phyloP scores from a whole-genome alignment of 352 stramenopile genomes.

The Globisporangium megalacanthum region DNA sequence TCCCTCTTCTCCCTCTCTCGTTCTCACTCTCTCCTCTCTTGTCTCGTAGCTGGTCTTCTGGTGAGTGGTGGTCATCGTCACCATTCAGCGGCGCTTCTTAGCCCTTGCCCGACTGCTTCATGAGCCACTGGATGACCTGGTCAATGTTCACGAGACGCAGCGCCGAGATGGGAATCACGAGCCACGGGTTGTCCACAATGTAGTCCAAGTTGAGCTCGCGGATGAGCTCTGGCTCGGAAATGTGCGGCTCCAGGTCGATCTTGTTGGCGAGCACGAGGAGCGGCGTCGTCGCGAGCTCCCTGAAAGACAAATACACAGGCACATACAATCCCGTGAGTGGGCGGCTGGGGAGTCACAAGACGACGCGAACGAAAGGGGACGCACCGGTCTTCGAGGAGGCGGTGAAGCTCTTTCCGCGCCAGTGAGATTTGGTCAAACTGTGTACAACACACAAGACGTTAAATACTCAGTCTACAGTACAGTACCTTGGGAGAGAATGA shows the following conservation, averaged over 20 bases:
- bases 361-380: slow-evolving; percentile 19
- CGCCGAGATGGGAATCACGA: slow-evolving; percentile 97
- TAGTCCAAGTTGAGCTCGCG: slow-evolving; percentile 97
- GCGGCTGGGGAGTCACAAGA: background rate
- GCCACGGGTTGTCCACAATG: slow-evolving; percentile 98
- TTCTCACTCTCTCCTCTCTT: slow-evolving; percentile 5
- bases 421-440: slow-evolving; percentile 92
- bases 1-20: slow-evolving; percentile 3
- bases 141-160: slow-evolving; percentile 96
- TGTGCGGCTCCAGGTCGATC: slow-evolving; percentile 96
- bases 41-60: background rate
- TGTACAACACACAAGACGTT: background rate
- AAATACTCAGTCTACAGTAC: slow-evolving; percentile 1
- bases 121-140: slow-evolving; percentile 97
- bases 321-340: background rate
- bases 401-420: slow-evolving; percentile 92
- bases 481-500: background rate
- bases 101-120: slow-evolving; percentile 90
- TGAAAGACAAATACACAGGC: slow-evolving; percentile 3
- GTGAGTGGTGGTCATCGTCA: background rate
- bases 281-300: slow-evolving; percentile 88
- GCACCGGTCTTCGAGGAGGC: slow-evolving; percentile 92
- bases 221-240: slow-evolving; percentile 88
- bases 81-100: slow-evolving; percentile 21
- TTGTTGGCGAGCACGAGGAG: slow-evolving; percentile 98